Evolutionary conservation across 2,329 filamentous ascomycete species (phyloP).

Genomic region (Neocatenulostroma microsporum): DNA sequence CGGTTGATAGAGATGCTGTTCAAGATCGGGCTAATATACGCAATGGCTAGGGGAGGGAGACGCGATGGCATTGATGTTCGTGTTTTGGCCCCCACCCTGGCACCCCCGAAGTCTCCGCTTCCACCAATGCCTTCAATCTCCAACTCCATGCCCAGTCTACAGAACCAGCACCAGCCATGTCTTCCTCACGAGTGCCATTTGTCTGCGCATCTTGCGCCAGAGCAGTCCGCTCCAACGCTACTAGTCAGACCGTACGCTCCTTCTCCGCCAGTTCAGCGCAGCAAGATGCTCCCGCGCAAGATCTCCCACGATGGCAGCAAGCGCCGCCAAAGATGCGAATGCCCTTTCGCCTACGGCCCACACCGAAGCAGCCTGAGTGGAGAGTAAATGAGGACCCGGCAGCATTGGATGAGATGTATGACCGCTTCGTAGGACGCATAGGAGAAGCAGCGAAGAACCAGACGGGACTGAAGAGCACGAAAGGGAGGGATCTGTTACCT

Average conservation of each 20-base stretch:
- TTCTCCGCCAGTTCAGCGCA: conserved; percentile 21
- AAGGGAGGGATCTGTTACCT: conserved; percentile 65
- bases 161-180: conserved; percentile 2
- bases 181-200: conserved; percentile 16
- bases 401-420: conserved; percentile 69
- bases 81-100: no score
- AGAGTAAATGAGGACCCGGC: conserved; percentile 67
- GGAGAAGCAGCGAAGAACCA: conserved; percentile 12
- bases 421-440: conserved; percentile 58
- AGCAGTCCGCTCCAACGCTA: conserved; percentile 19
- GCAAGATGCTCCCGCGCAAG: conserved; percentile 22
- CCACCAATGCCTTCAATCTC: not conserved
- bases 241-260: conserved; percentile 18
- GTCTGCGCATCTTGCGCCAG: conserved; percentile 26
- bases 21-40: no score
- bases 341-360: conserved; percentile 48
- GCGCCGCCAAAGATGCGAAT: conserved; percentile 43
- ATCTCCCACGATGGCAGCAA: conserved; percentile 43
- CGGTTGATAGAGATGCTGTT: no score
- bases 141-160: not conserved
- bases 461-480: conserved; percentile 9
- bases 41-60: no score
- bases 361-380: conserved; percentile 53
- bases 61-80: no score
- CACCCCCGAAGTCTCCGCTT: no score